Conservation (phyloP, 2,329 filamentous ascomycete genomes). For the Tolypocladium ophioglossoides region DNA sequence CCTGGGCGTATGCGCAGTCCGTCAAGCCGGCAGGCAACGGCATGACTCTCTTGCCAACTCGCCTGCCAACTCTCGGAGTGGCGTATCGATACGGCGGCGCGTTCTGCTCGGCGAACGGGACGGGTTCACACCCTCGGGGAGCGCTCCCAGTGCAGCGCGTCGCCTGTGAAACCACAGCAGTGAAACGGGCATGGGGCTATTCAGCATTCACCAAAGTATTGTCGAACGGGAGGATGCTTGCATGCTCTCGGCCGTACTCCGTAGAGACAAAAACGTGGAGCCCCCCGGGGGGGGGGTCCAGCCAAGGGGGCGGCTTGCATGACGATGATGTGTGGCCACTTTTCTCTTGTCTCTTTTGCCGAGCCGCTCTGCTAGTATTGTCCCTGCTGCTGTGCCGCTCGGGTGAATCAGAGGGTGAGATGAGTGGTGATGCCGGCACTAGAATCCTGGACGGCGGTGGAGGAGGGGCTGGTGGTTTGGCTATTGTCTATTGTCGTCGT, state of each 20-base stretch:
- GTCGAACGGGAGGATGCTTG: neutral
- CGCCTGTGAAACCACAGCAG: neutral
- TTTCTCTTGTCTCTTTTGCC: neutral
- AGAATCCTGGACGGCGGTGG: neutral
- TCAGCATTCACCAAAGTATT: neutral
- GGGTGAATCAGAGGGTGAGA: neutral
- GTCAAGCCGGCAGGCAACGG: too few species aligned
- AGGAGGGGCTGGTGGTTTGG: neutral
- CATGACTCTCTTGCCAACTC: neutral
- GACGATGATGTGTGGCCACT: neutral
- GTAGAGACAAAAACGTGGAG: too few species aligned
- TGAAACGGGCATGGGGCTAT: neutral
- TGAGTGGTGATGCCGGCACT: neutral
- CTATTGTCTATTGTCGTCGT: slow-evolving; percentile 18
- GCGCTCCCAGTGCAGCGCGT: neutral
- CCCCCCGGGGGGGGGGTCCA: neutral
- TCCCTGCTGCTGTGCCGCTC: neutral
- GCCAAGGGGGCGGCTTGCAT: neutral
- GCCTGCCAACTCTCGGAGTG: neutral
- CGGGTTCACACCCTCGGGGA: neutral
- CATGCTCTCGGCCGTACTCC: neutral
- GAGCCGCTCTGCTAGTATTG: neutral
- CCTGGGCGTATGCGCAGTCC: too few species aligned
- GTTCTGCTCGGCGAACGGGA: too few species aligned
- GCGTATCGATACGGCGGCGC: neutral